phyloP scores from a whole-genome alignment of 2,329 filamentous ascomycete genomes.

The Calonectria pteridis region DNA sequence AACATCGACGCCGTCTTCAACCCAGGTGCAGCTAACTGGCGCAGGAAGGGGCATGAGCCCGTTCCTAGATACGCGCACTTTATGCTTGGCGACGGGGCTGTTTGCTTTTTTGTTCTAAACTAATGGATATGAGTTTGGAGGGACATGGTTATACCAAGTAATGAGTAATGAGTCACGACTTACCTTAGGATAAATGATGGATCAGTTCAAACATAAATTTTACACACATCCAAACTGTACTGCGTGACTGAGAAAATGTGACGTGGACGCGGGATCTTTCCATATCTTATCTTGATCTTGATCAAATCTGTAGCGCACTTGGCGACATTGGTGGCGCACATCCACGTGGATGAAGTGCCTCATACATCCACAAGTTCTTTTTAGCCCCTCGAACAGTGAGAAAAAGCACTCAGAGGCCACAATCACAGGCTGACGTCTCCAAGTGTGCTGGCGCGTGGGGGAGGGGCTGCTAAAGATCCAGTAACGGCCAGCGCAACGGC shows the following conservation, averaged over 20 bases:
- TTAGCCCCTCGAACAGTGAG: not conserved
- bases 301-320: not conserved
- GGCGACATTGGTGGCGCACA: not conserved
- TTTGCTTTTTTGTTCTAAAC: not conserved
- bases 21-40: not conserved
- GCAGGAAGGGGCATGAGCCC: not conserved
- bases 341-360: not conserved
- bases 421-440: not conserved
- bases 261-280: not conserved
- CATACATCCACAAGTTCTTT: not conserved
- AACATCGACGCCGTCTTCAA: not conserved
- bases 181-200: not conserved
- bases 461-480: not conserved
- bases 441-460: not conserved
- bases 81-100: not conserved
- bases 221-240: not conserved
- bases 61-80: not conserved
- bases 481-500: not conserved
- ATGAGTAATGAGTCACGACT: slow-evolving; percentile 1
- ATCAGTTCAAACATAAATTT: not conserved
- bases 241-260: not conserved
- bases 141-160: not conserved
- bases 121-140: not conserved
- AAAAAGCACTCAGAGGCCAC: not conserved
- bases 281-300: not conserved